phyloP scores from a whole-genome alignment of 139 green algal genomes.

The Coelastrella sp. region DNA sequence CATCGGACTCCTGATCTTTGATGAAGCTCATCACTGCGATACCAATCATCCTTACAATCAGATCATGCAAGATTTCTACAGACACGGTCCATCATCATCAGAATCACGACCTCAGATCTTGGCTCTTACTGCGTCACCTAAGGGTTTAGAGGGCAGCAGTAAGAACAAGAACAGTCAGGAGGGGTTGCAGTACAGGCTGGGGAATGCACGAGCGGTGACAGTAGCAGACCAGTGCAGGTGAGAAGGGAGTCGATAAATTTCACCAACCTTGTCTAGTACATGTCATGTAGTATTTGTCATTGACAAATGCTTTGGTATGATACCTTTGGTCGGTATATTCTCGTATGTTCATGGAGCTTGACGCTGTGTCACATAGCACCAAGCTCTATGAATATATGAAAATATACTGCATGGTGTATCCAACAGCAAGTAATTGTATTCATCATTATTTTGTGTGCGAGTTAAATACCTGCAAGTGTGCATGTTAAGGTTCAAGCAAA shows the following conservation, averaged over 20 bases:
- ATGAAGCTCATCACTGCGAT: conserved; percentile 48
- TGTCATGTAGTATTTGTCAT: too few relatives aligned
- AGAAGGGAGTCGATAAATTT: not conserved
- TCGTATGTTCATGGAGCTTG: too few relatives aligned
- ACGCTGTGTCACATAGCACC: too few relatives aligned
- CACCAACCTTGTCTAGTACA: not conserved
- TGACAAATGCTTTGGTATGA: too few relatives aligned
- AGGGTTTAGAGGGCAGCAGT: not conserved
- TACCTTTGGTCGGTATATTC: too few relatives aligned
- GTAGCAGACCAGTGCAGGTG: conserved; percentile 7
- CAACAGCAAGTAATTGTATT: too few relatives aligned
- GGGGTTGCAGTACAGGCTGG: conserved; percentile 20
- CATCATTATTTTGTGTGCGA: too few relatives aligned
- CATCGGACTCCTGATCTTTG: conserved; percentile 44
- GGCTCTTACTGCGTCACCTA: conserved; percentile 40
- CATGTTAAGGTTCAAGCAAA: too few relatives aligned
- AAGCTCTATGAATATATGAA: too few relatives aligned
- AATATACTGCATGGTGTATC: too few relatives aligned
- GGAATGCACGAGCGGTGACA: conserved; percentile 14
- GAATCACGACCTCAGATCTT: conserved; percentile 38
- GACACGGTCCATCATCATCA: not conserved
- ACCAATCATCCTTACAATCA: conserved; percentile 41
- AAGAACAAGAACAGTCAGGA: not conserved
- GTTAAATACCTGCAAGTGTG: too few relatives aligned
- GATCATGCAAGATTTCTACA: conserved; percentile 47